These are phyloP conservation scores for Triticum turgidum DNA, from an alignment of 176 grass and related monocot genomes.

Conservation along the genomic window DNA sequence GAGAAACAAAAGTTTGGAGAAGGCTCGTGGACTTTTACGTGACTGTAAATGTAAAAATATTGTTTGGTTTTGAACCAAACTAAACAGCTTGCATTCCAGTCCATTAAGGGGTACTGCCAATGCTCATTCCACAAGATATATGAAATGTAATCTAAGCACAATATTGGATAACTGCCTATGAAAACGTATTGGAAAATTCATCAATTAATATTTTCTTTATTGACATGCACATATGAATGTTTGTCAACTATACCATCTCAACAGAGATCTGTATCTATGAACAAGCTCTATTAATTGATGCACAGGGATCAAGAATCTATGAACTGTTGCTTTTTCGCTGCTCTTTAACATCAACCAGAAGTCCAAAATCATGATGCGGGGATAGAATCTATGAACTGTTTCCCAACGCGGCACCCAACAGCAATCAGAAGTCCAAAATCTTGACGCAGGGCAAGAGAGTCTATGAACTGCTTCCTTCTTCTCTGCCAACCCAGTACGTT, in stretches of 20 bases:
- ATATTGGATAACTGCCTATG: not conserved
- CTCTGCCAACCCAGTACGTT: constrained; percentile 64
- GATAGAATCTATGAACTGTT: constrained; percentile 26
- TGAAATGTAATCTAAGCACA: not conserved
- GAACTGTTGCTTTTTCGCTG: not conserved
- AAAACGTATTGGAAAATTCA: not conserved
- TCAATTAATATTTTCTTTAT: not conserved
- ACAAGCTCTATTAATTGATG: constrained; percentile 35
- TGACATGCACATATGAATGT: not conserved
- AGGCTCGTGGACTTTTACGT: too few relatives aligned
- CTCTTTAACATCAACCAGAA: too few relatives aligned
- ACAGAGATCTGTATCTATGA: constrained; percentile 24
- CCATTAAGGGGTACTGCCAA: not conserved
- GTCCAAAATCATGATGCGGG: constrained; percentile 4
- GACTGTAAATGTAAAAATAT: too few relatives aligned
- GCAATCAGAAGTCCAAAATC: not conserved
- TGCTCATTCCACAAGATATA: not conserved
- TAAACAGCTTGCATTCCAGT: not conserved
- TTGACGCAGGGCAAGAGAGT: constrained; percentile 4
- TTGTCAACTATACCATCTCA: not conserved
- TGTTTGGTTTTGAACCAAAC: not conserved
- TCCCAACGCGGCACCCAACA: constrained; percentile 54
- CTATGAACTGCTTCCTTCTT: constrained; percentile 45
- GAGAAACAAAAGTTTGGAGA: not conserved
- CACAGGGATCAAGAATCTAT: not conserved